Conservation (phyloP, 495 filamentous ascomycete genomes). For the Penicillium paxilli region DNA sequence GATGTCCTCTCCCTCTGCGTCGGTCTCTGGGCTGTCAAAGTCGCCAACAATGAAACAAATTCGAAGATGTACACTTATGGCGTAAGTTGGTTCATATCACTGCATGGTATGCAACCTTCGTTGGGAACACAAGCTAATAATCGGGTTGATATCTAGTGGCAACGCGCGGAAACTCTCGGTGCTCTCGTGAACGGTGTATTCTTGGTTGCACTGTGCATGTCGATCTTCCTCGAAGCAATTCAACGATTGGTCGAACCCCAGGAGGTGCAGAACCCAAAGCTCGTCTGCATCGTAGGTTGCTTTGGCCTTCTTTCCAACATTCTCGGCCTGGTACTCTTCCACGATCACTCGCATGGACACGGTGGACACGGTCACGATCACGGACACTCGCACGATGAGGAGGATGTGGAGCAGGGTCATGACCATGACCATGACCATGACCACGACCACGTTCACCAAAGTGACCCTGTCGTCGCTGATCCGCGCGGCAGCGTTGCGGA, state of each 20-base stretch:
- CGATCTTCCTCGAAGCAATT: constrained; percentile 92
- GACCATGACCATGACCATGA: constrained; percentile 11
- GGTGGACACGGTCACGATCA: constrained; percentile 57
- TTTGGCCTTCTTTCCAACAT: constrained; percentile 88
- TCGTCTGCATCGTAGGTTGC: constrained; percentile 86
- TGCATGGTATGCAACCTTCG: background rate
- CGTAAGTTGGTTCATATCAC: constrained; percentile 48
- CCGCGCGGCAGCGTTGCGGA: constrained; percentile 49
- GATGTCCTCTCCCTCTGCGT: constrained; percentile 93
- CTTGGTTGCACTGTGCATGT: constrained; percentile 89
- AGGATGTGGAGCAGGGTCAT: constrained; percentile 32
- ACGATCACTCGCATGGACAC: constrained; percentile 90
- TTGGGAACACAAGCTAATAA: constrained; percentile 17
- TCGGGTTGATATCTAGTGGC: constrained; percentile 68
- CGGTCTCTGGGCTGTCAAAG: constrained; percentile 92
- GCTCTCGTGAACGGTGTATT: constrained; percentile 97
- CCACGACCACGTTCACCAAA: constrained; percentile 31
- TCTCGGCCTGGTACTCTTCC: constrained; percentile 83
- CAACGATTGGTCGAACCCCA: constrained; percentile 88
- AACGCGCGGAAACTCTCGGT: constrained; percentile 96
- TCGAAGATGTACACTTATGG: constrained; percentile 94
- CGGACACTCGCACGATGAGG: constrained; percentile 32
- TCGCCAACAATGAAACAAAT: constrained; percentile 71
- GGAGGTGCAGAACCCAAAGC: constrained; percentile 74
- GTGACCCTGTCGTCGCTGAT: constrained; percentile 34